A percentile compares a stretch with the other conserved stretches of the same genome.
Evolutionary conservation across 164 flowering plant species (phyloP).

Genomic region (Santalum album): DNA sequence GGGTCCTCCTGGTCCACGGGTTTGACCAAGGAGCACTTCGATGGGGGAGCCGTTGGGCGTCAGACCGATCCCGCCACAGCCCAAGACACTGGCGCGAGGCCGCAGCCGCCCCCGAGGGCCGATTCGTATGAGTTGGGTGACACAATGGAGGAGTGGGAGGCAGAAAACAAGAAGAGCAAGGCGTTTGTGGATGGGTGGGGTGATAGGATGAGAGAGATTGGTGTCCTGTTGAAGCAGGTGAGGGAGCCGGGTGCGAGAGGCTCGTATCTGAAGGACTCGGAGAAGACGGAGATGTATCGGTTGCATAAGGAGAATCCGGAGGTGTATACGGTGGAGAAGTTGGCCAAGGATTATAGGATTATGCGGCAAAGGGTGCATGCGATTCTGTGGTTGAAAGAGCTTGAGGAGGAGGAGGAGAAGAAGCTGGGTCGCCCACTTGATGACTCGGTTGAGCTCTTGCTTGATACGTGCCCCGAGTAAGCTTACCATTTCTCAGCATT

Average conservation of each 20-base stretch:
- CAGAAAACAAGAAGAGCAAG: constrained; percentile 29
- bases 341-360: constrained; percentile 82
- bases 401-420: constrained; percentile 80
- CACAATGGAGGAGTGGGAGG: constrained; percentile 27
- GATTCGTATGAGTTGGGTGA: constrained; percentile 19
- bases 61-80: constrained; percentile 9
- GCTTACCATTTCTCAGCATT: not conserved
- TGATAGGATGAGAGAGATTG: constrained; percentile 35
- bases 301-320: constrained; percentile 79
- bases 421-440: constrained; percentile 75
- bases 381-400: constrained; percentile 82
- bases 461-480: constrained; percentile 55
- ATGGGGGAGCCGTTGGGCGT: constrained; percentile 56
- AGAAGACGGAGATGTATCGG: constrained; percentile 79
- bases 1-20: constrained; percentile 76
- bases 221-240: constrained; percentile 58
- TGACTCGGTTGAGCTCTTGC: constrained; percentile 74
- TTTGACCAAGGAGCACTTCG: constrained; percentile 67
- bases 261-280: constrained; percentile 72
- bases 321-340: constrained; percentile 66
- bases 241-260: constrained; percentile 87
- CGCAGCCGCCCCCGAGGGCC: not conserved
- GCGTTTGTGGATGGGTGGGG: constrained; percentile 45
- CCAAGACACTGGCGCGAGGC: not conserved
- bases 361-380: constrained; percentile 95